Evolutionary conservation across 1,284 basidiomycete species (phyloP).

Genomic region (Lignosus rhinocerotis): DNA sequence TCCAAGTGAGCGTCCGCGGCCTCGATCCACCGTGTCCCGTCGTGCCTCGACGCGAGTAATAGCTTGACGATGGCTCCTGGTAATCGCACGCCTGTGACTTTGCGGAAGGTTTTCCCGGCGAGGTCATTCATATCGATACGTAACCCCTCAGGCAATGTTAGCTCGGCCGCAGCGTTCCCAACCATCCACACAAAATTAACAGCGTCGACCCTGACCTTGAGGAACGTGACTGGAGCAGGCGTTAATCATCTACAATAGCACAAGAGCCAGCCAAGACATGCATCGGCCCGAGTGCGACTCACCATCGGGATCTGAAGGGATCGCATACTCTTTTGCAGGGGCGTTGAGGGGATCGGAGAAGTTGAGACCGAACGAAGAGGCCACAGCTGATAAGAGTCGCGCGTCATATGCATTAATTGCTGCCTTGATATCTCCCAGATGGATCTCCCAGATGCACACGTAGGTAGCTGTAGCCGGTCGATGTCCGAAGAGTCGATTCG

Average conservation of each 20-base stretch:
- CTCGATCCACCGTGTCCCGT: conserved; percentile 65
- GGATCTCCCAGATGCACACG: conserved; percentile 88
- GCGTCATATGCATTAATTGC: conserved; percentile 59
- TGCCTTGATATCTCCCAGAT: conserved; percentile 61
- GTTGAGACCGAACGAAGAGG: conserved; percentile 64
- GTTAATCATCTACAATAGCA: not conserved
- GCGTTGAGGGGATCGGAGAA: conserved; percentile 79
- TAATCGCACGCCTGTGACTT: conserved; percentile 55
- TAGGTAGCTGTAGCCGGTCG: conserved; percentile 84
- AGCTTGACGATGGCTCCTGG: conserved; percentile 49
- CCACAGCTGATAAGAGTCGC: conserved; percentile 52
- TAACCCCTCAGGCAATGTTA: conserved; percentile 63
- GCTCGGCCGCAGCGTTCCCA: conserved; percentile 52
- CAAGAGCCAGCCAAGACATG: too few species aligned
- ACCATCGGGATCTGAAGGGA: conserved; percentile 77
- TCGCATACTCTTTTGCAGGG: conserved; percentile 69
- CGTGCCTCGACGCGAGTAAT: conserved; percentile 42
- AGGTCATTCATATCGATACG: conserved; percentile 73
- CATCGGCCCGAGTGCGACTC: conserved; percentile 27
- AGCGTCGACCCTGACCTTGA: conserved; percentile 58
- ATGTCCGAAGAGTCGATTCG: conserved; percentile 86
- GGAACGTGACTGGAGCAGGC: conserved; percentile 59
- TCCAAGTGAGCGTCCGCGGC: conserved; percentile 59
- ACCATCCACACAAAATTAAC: conserved; percentile 58
- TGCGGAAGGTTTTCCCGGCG: conserved; percentile 64